Evolutionary conservation across 164 flowering plant species (phyloP).

Genomic region (grape (Vitis vinifera)): ASM3070453v1 NC_081812.1:16964001-16964500

Average conservation of each 20-base stretch:
- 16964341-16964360: conserved; percentile 7
- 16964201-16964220: too few species aligned
- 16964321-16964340: background rate
- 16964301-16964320: too few species aligned
- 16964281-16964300: too few species aligned
- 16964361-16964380: conserved; percentile 1
- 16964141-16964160: background rate
- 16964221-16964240: too few species aligned
- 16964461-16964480: too few species aligned
- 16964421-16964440: too few species aligned
- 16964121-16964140: conserved; percentile 6
- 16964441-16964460: too few species aligned
- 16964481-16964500: too few species aligned
- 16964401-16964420: too few species aligned
- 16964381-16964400: background rate
- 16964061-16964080: background rate
- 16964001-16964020: conserved; percentile 96
- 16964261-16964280: too few species aligned
- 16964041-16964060: conserved; percentile 50
- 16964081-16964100: background rate
- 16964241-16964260: too few species aligned
- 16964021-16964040: conserved; percentile 96
- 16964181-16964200: background rate
- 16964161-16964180: background rate
- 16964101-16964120: conserved; percentile 12